These are phyloP conservation scores for Aspergillus baeticus DNA, from an alignment of 495 filamentous ascomycete species.

Conservation along the genomic window DNA sequence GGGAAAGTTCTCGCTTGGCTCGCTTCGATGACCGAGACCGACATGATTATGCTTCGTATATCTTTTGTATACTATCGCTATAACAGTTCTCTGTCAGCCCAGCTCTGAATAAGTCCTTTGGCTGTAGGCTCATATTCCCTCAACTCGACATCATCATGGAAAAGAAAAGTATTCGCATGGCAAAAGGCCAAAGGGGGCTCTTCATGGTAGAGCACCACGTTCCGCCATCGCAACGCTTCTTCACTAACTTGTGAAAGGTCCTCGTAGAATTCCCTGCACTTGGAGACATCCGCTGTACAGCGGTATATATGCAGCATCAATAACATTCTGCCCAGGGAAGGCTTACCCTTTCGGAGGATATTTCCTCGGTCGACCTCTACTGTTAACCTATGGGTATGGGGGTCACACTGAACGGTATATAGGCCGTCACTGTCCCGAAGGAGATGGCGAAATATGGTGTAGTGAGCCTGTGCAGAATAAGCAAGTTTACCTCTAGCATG, in stretches of 20 bases:
- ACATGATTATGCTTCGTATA: too few species aligned
- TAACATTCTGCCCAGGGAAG: conserved; percentile 42
- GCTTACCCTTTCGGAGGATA: conserved; percentile 38
- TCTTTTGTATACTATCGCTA: too few species aligned
- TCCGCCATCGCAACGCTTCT: neutral
- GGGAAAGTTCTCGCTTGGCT: too few species aligned
- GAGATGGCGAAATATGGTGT: conserved; percentile 39
- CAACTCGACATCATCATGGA: conserved; percentile 29
- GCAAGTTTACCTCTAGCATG: neutral
- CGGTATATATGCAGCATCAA: conserved; percentile 45
- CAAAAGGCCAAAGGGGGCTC: neutral
- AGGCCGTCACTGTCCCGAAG: conserved; percentile 32
- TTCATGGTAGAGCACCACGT: neutral
- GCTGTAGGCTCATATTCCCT: conserved; percentile 43
- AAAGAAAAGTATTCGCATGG: conserved; percentile 39
- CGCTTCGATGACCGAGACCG: too few species aligned
- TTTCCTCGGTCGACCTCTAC: conserved; percentile 35
- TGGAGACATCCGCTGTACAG: conserved; percentile 43
- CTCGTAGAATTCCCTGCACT: conserved; percentile 39
- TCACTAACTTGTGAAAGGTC: neutral
- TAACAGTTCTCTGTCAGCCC: conserved; percentile 29
- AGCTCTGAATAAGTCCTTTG: conserved; percentile 44
- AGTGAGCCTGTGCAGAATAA: conserved; percentile 35
- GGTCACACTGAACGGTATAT: conserved; percentile 25
- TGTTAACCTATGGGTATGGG: neutral